Evolutionary conservation across 176 grass and related monocot species (phyloP).

Genomic region (Saccharum spontaneum): DNA sequence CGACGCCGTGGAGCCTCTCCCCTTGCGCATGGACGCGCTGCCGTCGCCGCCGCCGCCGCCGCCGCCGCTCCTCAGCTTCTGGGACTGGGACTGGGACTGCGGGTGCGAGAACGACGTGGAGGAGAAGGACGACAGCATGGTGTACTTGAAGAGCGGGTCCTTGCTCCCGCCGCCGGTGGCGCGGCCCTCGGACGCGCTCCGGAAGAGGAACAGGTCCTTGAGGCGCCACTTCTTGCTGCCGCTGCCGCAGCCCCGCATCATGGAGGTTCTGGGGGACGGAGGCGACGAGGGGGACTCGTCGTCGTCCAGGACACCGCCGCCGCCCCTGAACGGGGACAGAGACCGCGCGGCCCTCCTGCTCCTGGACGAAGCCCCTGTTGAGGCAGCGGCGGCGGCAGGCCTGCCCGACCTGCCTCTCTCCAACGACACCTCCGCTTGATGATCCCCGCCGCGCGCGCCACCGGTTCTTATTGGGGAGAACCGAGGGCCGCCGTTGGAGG

Average conservation of each 20-base stretch:
- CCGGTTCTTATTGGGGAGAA: slow-evolving; percentile 13
- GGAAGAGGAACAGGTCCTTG: slow-evolving; percentile 89
- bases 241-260: slow-evolving; percentile 60
- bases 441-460: background rate
- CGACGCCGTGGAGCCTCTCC: slow-evolving; percentile 48
- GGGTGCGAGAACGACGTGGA: slow-evolving; percentile 7
- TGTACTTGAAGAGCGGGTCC: slow-evolving; percentile 76
- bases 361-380: background rate
- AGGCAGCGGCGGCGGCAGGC: background rate
- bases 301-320: slow-evolving; percentile 1
- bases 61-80: slow-evolving; percentile 1
- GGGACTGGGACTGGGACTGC: background rate
- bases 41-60: background rate
- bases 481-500: background rate
- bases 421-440: background rate
- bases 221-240: slow-evolving; percentile 84
- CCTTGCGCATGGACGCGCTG: slow-evolving; percentile 53
- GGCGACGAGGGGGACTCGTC: slow-evolving; percentile 39
- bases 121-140: slow-evolving; percentile 40
- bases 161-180: slow-evolving; percentile 61
- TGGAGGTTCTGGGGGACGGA: slow-evolving; percentile 33
- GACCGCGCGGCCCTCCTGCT: slow-evolving; percentile 53
- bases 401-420: slow-evolving; percentile 43
- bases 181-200: slow-evolving; percentile 90
- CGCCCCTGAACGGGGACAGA: slow-evolving; percentile 68